Conservation (phyloP, 257 asterid genomes). For the Salvia hispanica region DNA sequence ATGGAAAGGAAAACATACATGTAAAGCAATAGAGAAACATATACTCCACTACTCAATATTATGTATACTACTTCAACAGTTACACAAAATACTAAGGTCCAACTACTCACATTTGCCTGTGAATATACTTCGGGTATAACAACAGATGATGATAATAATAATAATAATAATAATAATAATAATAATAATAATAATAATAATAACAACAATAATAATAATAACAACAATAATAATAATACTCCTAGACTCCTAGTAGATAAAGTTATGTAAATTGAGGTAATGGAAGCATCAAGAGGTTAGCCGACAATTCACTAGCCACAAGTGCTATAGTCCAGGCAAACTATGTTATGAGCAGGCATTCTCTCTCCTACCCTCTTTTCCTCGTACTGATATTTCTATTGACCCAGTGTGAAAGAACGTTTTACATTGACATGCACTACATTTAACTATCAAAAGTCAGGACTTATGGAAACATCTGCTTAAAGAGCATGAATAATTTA, state of each 20-base stretch:
- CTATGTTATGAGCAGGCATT: background rate
- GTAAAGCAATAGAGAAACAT: background rate
- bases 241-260: background rate
- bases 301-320: background rate
- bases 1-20: constrained; percentile 9
- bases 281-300: constrained; percentile 2
- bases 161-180: no score
- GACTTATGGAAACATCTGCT: constrained; percentile 13
- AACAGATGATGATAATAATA: no score
- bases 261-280: constrained; percentile 16
- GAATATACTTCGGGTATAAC: background rate
- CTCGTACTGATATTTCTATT: constrained; percentile 2
- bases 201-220: no score
- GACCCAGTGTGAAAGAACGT: background rate
- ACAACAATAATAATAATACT: no score
- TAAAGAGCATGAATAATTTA: constrained; percentile 21
- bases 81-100: background rate
- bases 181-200: no score
- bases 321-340: background rate
- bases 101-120: constrained; percentile 2
- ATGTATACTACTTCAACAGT: constrained; percentile 9
- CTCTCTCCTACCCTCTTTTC: constrained; percentile 10
- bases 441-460: background rate
- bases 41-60: background rate
- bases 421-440: constrained; percentile 13